phyloP scores from a whole-genome alignment of 2,329 filamentous ascomycete species.

The Sporothrix inflata region DNA sequence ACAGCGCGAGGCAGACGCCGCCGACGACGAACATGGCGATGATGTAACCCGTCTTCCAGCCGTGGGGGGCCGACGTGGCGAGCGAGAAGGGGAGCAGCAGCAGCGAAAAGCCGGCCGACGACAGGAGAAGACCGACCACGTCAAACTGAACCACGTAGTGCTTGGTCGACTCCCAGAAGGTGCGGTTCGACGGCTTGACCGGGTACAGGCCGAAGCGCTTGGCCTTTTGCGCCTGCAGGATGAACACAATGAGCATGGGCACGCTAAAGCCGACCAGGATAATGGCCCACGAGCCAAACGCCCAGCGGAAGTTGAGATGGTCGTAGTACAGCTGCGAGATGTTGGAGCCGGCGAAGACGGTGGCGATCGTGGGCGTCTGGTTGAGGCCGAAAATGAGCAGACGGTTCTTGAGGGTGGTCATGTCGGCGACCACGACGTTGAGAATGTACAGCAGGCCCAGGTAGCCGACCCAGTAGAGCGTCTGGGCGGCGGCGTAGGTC shows the following conservation, averaged over 20 bases:
- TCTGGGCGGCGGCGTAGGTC: slow-evolving; percentile 65
- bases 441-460: slow-evolving; percentile 46
- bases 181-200: slow-evolving; percentile 48
- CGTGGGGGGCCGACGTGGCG: slow-evolving; percentile 45
- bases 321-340: slow-evolving; percentile 56
- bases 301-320: slow-evolving; percentile 66
- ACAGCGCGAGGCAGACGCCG: slow-evolving; percentile 42
- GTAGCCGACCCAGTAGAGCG: slow-evolving; percentile 67
- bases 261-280: slow-evolving; percentile 62
- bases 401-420: slow-evolving; percentile 66
- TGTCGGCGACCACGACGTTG: slow-evolving; percentile 67
- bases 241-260: slow-evolving; percentile 60
- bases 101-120: slow-evolving; percentile 62
- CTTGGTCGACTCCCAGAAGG: slow-evolving; percentile 48
- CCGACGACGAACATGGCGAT: slow-evolving; percentile 48
- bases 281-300: slow-evolving; percentile 67
- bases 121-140: slow-evolving; percentile 64
- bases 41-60: slow-evolving; percentile 49
- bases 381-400: slow-evolving; percentile 66
- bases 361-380: slow-evolving; percentile 67
- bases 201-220: slow-evolving; percentile 54
- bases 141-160: slow-evolving; percentile 67
- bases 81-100: slow-evolving; percentile 71
- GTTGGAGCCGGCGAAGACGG: slow-evolving; percentile 63
- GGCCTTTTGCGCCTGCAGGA: slow-evolving; percentile 64